phyloP scores from a whole-genome alignment of 2,329 filamentous ascomycete genomes.

The Epichloe typhina region DNA sequence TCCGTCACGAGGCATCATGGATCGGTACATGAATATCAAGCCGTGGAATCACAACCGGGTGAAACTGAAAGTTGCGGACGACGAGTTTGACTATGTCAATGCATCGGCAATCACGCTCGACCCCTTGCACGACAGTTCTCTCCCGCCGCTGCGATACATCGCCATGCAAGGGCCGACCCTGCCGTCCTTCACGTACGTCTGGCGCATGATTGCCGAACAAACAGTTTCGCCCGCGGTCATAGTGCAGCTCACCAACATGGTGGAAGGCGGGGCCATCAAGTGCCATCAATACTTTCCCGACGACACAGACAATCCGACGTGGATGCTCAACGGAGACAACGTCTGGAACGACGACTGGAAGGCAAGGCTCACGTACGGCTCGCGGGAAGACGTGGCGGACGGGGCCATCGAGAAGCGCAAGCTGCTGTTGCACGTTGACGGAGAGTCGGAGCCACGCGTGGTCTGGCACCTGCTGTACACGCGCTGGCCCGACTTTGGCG shows the following conservation, averaged over 20 bases:
- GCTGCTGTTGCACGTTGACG: slow-evolving; percentile 43
- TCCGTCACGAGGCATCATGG: slow-evolving; percentile 32
- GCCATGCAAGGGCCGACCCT: slow-evolving; percentile 85
- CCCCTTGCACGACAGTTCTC: slow-evolving; percentile 24
- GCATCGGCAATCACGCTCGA: slow-evolving; percentile 56
- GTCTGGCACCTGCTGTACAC: slow-evolving; percentile 80
- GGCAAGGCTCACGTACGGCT: slow-evolving; percentile 56
- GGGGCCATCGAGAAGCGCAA: slow-evolving; percentile 62
- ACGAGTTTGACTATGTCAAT: slow-evolving; percentile 67
- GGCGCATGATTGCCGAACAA: slow-evolving; percentile 91
- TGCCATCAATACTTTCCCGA: slow-evolving; percentile 81
- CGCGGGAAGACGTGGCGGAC: slow-evolving; percentile 38
- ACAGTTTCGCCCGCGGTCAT: slow-evolving; percentile 60
- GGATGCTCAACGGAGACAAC: slow-evolving; percentile 47
- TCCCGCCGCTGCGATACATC: slow-evolving; percentile 53
- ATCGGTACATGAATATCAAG: slow-evolving; percentile 82
- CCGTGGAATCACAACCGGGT: slow-evolving; percentile 82
- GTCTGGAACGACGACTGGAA: slow-evolving; percentile 54
- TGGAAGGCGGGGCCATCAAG: slow-evolving; percentile 66
- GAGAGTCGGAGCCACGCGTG: slow-evolving; percentile 35
- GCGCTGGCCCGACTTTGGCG: slow-evolving; percentile 82
- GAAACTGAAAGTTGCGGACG: slow-evolving; percentile 62
- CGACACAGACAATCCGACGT: slow-evolving; percentile 35
- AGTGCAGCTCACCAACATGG: slow-evolving; percentile 86
- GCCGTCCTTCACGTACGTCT: slow-evolving; percentile 67